Percentiles rank a stretch among this genome's conserved stretches.
phyloP scores from a whole-genome alignment of 2,329 filamentous ascomycete species.

The Botrytis sinoallii region DNA sequence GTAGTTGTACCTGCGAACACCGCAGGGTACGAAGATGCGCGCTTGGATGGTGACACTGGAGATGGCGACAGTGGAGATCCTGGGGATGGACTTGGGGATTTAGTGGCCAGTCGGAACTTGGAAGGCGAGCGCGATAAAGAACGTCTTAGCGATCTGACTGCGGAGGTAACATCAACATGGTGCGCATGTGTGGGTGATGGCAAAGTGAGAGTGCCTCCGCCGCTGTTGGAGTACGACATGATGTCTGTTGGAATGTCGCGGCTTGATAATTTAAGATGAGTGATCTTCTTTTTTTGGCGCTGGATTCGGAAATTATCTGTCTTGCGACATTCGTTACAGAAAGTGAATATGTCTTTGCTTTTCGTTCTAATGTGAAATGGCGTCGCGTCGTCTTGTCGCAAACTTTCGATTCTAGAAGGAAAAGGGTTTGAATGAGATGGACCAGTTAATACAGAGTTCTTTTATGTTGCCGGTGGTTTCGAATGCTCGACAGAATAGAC shows the following conservation, averaged over 20 bases:
- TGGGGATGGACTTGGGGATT: constrained; percentile 44
- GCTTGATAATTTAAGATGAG: constrained; percentile 18
- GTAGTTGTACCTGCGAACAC: constrained; percentile 37
- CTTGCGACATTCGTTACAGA: constrained; percentile 16
- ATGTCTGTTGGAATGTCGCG: constrained; percentile 29
- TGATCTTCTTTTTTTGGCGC: not conserved
- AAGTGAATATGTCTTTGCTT: constrained; percentile 18
- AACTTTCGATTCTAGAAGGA: not conserved
- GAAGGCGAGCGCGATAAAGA: constrained; percentile 93
- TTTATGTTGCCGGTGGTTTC: constrained; percentile 5
- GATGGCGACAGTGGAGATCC: constrained; percentile 59
- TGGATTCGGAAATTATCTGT: constrained; percentile 16
- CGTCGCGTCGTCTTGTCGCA: constrained; percentile 10
- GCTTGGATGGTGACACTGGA: constrained; percentile 47
- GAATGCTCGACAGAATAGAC: constrained; percentile 50
- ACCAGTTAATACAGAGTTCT: constrained; percentile 14
- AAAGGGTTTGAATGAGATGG: not conserved
- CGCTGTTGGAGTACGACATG: constrained; percentile 59
- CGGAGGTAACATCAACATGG: constrained; percentile 77
- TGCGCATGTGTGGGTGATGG: constrained; percentile 82
- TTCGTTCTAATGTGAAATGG: not conserved
- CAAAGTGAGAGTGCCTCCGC: constrained; percentile 77
- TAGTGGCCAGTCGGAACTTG: constrained; percentile 68
- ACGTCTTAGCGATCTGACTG: constrained; percentile 77
- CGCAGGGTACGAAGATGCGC: constrained; percentile 51